Conservation (phyloP, 2,329 filamentous ascomycete genomes). For the Dothideomycetes sp. region DNA sequence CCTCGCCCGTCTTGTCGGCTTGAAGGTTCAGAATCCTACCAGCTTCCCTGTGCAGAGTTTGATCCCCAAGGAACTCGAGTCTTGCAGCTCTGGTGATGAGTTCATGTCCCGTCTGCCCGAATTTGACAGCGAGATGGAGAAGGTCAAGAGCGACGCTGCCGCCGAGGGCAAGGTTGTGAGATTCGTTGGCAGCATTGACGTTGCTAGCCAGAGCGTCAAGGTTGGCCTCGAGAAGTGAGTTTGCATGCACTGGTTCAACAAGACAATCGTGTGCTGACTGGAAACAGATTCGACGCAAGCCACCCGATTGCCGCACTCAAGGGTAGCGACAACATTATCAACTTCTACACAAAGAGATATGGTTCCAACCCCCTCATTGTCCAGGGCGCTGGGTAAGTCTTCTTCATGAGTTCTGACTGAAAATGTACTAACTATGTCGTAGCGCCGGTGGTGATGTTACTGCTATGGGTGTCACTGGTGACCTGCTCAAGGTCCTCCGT, state of each 20-base stretch:
- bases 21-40: slow-evolving; percentile 73
- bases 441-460: slow-evolving; percentile 85
- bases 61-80: slow-evolving; percentile 80
- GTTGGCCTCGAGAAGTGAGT: slow-evolving; percentile 74
- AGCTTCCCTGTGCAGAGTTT: slow-evolving; percentile 90
- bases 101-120: slow-evolving; percentile 72
- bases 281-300: slow-evolving; percentile 52
- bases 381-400: slow-evolving; percentile 66
- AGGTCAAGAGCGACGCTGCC: slow-evolving; percentile 74
- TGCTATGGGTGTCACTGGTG: slow-evolving; percentile 93
- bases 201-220: slow-evolving; percentile 70
- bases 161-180: slow-evolving; percentile 84
- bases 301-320: slow-evolving; percentile 90
- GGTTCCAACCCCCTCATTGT: slow-evolving; percentile 84
- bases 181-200: slow-evolving; percentile 89
- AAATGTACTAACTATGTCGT: slow-evolving; percentile 5
- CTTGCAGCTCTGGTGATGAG: slow-evolving; percentile 66
- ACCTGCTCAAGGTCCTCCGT: slow-evolving; percentile 80
- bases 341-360: slow-evolving; percentile 95
- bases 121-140: slow-evolving; percentile 86
- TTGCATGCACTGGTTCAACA: not conserved
- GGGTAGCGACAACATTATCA: slow-evolving; percentile 98
- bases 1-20: slow-evolving; percentile 72
- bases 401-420: not conserved
- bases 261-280: not conserved